A percentile compares a stretch with the other conserved stretches of the same genome.
phyloP scores from a whole-genome alignment of 345 rosid species.

The Citrus glauca region DNA sequence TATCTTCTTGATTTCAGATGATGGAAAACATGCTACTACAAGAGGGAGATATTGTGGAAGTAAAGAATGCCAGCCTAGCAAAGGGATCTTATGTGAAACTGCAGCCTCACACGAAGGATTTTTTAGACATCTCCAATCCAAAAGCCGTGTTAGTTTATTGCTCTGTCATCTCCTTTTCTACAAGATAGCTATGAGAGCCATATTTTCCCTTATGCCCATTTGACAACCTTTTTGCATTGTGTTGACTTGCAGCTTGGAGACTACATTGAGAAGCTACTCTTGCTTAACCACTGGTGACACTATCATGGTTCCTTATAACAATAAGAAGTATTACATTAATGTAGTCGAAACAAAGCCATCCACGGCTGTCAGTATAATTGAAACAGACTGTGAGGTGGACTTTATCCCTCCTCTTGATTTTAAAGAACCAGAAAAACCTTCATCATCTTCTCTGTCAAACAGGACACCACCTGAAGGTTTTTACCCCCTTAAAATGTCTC shows the following conservation, averaged over 20 bases:
- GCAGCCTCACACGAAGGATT: conserved; percentile 63
- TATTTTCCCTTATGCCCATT: background rate
- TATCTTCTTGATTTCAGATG: conserved; percentile 35
- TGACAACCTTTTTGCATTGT: background rate
- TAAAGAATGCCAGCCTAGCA: conserved; percentile 43
- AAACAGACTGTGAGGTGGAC: conserved; percentile 74
- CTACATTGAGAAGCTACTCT: conserved; percentile 63
- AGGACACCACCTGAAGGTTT: conserved; percentile 44
- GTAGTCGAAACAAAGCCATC: conserved; percentile 66
- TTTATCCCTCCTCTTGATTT: conserved; percentile 69
- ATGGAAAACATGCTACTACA: conserved; percentile 66
- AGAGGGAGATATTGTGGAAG: conserved; percentile 54
- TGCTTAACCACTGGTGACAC: conserved; percentile 67
- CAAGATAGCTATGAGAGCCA: background rate
- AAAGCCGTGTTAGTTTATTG: conserved; percentile 57
- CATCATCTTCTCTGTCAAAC: conserved; percentile 17
- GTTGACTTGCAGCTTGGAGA: conserved; percentile 57
- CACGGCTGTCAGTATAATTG: conserved; percentile 59
- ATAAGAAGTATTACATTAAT: conserved; percentile 54
- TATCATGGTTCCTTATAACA: conserved; percentile 64
- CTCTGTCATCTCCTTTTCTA: background rate
- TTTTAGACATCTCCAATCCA: conserved; percentile 64
- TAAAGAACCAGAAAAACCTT: conserved; percentile 50
- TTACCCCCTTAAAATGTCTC: background rate
- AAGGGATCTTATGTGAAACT: conserved; percentile 63